phyloP scores from a whole-genome alignment of 2,329 filamentous ascomycete genomes.

The Nemania sp. region DNA sequence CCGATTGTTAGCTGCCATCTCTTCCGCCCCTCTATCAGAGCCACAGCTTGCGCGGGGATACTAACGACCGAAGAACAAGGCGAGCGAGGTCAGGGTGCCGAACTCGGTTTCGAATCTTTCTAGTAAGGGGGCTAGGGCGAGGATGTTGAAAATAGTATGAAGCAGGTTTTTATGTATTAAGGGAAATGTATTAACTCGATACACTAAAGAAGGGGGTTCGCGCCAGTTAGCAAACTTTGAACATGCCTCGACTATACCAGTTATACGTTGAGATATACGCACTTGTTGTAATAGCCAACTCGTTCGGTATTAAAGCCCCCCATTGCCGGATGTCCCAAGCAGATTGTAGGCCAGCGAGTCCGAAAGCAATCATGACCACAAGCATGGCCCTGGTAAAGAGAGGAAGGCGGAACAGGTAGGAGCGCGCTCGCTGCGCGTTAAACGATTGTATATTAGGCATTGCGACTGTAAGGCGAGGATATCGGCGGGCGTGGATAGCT shows the following conservation, averaged over 20 bases:
- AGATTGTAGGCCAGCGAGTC: constrained; percentile 75
- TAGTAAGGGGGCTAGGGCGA: constrained; percentile 86
- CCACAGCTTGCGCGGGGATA: constrained; percentile 41
- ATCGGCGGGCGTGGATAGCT: not conserved
- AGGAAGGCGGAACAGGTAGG: constrained; percentile 86
- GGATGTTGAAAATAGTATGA: constrained; percentile 81
- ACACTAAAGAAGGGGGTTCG: constrained; percentile 68
- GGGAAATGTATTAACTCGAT: constrained; percentile 92
- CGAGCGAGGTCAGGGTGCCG: constrained; percentile 87
- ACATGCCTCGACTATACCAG: not conserved
- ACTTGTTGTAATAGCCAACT: constrained; percentile 70
- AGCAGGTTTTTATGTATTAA: constrained; percentile 85
- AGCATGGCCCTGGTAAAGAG: constrained; percentile 83
- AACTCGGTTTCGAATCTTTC: constrained; percentile 94
- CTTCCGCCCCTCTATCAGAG: not conserved
- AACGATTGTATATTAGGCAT: constrained; percentile 63
- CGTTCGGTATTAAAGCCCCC: constrained; percentile 81
- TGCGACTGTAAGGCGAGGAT: constrained; percentile 32
- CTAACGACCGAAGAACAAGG: constrained; percentile 92
- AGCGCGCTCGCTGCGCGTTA: constrained; percentile 79
- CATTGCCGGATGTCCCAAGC: constrained; percentile 80
- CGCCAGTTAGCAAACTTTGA: constrained; percentile 14
- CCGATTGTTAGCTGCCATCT: constrained; percentile 40
- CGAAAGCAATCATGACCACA: constrained; percentile 74
- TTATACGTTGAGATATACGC: constrained; percentile 1